These are phyloP conservation scores for Apiospora rasikravindrae DNA, from an alignment of 2,329 filamentous ascomycete genomes.

Conservation along the genomic window DNA sequence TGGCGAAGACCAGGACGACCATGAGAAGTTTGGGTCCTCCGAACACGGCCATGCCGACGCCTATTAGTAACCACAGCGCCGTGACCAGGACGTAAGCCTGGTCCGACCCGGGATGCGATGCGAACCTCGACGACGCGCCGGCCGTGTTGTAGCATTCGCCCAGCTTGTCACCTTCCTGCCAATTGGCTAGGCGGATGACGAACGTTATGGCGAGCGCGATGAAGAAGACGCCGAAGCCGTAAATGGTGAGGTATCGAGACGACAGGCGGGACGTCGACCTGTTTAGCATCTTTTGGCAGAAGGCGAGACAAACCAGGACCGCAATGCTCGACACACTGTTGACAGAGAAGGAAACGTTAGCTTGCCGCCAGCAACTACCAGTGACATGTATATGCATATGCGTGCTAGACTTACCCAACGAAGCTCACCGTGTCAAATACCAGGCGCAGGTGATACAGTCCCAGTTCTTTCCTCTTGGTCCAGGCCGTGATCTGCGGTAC, in stretches of 20 bases:
- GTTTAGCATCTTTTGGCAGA: conserved; percentile 23
- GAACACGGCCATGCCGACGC: conserved; percentile 30
- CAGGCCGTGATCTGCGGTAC: conserved; percentile 23
- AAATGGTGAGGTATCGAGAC: conserved; percentile 34
- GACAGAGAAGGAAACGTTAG: neutral
- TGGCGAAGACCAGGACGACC: conserved; percentile 33
- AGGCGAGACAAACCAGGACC: conserved; percentile 23
- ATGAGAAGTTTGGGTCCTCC: conserved; percentile 25
- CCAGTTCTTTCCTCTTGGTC: conserved; percentile 24
- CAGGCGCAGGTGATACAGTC: conserved; percentile 26
- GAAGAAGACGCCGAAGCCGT: conserved; percentile 34
- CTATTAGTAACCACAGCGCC: conserved; percentile 28
- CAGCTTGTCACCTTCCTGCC: conserved; percentile 27
- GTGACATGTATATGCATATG: neutral
- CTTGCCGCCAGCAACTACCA: neutral
- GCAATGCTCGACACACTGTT: conserved; percentile 24
- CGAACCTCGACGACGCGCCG: conserved; percentile 25
- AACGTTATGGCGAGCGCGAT: conserved; percentile 36
- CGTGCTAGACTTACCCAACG: conserved; percentile 24
- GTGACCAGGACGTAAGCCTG: conserved; percentile 32
- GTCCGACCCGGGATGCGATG: conserved; percentile 33
- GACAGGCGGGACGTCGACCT: conserved; percentile 22
- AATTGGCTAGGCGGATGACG: conserved; percentile 31
- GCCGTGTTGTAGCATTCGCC: conserved; percentile 36
- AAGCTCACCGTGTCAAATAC: conserved; percentile 28